Percentiles rank a stretch among this genome's conserved stretches.
phyloP scores from a whole-genome alignment of 345 rosid species.

The Crucihimalaya himalaica region DNA sequence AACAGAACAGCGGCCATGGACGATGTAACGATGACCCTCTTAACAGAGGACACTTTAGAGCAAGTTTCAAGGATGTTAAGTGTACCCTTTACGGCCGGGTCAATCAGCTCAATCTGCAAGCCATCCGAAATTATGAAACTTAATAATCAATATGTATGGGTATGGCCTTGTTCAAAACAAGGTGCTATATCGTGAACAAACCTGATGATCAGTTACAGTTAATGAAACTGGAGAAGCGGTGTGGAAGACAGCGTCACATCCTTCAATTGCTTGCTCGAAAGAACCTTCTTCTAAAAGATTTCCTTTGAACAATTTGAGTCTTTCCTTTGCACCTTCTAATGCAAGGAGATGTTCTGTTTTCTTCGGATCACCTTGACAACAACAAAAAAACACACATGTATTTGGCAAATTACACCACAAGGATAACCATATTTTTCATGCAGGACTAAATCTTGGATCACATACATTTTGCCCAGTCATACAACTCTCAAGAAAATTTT shows the following conservation, averaged over 20 bases:
- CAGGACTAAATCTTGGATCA: neutral
- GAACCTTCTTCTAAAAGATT: conserved; percentile 40
- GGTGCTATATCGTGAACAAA: conserved; percentile 4
- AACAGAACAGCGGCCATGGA: conserved; percentile 42
- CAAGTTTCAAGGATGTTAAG: conserved; percentile 54
- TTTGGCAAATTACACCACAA: neutral
- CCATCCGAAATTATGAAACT: neutral
- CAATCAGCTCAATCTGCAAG: conserved; percentile 43
- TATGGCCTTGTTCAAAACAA: conserved; percentile 7
- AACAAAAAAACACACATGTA: neutral
- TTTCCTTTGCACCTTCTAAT: conserved; percentile 40
- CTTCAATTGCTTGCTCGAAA: conserved; percentile 47
- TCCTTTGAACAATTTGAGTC: conserved; percentile 42
- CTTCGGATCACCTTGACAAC: conserved; percentile 3
- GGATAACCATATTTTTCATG: neutral
- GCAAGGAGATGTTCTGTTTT: conserved; percentile 38
- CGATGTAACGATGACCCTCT: conserved; percentile 54
- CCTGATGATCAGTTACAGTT: conserved; percentile 44
- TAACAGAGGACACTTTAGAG: conserved; percentile 46
- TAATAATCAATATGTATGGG: neutral
- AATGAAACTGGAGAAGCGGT: conserved; percentile 52
- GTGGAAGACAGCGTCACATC: conserved; percentile 66
- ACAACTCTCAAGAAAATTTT: no score
- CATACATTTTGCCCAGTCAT: neutral
- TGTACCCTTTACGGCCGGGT: conserved; percentile 58